Percentiles rank a stretch among this genome's conserved stretches.
These are phyloP conservation scores for Phaffia tasmanica DNA, from an alignment of 768 basidiomycete genomes.

Conservation along the genomic window DNA sequence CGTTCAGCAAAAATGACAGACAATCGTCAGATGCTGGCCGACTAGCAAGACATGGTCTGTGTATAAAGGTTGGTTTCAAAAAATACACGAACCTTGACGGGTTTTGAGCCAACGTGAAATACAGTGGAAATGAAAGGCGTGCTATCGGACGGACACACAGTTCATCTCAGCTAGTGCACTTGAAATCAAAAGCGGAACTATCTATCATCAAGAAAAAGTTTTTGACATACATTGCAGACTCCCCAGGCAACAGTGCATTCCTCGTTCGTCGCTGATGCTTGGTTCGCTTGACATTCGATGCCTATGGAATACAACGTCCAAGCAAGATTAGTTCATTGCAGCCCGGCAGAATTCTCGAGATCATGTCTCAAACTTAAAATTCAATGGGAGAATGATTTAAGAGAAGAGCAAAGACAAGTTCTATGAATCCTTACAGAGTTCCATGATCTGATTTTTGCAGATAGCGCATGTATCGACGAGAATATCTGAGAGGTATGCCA, in stretches of 20 bases:
- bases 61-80: not conserved
- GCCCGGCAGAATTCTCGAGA: too few species aligned
- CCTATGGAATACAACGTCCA: constrained; percentile 46
- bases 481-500: constrained; percentile 54
- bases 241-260: constrained; percentile 86
- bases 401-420: not conserved
- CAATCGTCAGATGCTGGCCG: not conserved
- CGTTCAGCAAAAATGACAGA: not conserved
- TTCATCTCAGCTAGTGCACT: constrained; percentile 2
- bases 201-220: not conserved
- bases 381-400: not conserved
- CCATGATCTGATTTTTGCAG: constrained; percentile 99
- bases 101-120: constrained; percentile 99
- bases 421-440: constrained; percentile 62
- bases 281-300: constrained; percentile 99
- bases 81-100: constrained; percentile 35
- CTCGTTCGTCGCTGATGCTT: constrained; percentile 89
- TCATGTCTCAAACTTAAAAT: too few species aligned
- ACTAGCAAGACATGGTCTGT: not conserved
- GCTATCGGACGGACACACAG: constrained; percentile 43
- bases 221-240: constrained; percentile 70
- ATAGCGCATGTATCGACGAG: constrained; percentile 99
- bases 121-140: constrained; percentile 99
- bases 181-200: not conserved
- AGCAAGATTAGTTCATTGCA: not conserved